A percentile compares a stretch with the other conserved stretches of the same genome.
Conservation (phyloP, 805 yeast species). For the Yamadazyma sp. region DNA sequence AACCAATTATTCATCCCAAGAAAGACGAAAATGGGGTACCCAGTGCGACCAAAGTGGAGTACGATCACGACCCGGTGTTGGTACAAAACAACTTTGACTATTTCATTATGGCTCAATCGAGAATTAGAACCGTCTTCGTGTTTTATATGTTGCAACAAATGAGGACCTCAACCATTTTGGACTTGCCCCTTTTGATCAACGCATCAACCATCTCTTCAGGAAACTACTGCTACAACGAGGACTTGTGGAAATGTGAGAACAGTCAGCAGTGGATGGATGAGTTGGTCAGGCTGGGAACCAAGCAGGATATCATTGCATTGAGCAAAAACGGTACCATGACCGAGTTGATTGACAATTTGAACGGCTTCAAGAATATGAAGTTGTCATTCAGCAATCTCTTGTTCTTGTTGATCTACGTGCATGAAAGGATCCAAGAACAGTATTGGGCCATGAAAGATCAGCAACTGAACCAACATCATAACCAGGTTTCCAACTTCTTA, state of each 20-base stretch:
- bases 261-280: conserved; percentile 50
- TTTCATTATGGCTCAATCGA: conserved; percentile 53
- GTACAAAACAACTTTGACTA: conserved; percentile 46
- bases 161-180: conserved; percentile 43
- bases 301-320: conserved; percentile 17
- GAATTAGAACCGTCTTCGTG: conserved; percentile 54
- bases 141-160: conserved; percentile 51
- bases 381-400: conserved; percentile 21
- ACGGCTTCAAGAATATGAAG: conserved; percentile 11
- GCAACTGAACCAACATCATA: conserved; percentile 19
- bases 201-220: conserved; percentile 58
- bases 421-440: conserved; percentile 62
- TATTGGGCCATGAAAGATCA: conserved; percentile 25
- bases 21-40: not conserved
- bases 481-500: conserved; percentile 9
- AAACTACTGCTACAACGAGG: conserved; percentile 58
- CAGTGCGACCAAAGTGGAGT: conserved; percentile 2
- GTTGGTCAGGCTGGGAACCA: conserved; percentile 5
- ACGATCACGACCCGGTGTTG: conserved; percentile 7
- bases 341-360: conserved; percentile 10
- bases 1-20: conserved; percentile 9
- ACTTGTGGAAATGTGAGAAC: conserved; percentile 56
- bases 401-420: conserved; percentile 63
- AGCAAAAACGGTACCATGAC: conserved; percentile 14
- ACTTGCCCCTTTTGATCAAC: conserved; percentile 39